phyloP scores from a whole-genome alignment of 2,329 filamentous ascomycete species.

The Tolypocladium nubicola region DNA sequence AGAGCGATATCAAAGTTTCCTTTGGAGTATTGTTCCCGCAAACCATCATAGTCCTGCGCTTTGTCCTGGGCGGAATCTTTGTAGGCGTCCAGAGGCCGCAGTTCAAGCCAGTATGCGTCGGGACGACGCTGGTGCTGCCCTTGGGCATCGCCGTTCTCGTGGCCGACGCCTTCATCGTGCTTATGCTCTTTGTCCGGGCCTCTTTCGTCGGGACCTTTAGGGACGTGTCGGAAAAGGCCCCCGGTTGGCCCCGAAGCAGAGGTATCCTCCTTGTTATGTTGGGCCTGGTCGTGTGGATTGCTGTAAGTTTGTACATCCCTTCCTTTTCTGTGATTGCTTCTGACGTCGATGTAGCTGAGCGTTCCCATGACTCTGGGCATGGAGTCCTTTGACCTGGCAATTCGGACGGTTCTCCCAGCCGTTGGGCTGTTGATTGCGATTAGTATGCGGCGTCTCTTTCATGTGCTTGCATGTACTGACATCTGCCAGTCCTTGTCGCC shows the following conservation, averaged over 20 bases:
- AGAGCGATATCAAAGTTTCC: conserved; percentile 24
- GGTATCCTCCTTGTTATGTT: conserved; percentile 29
- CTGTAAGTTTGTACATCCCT: conserved; percentile 22
- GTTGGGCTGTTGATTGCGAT: conserved; percentile 37
- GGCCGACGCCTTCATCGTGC: conserved; percentile 34
- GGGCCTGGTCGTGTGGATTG: conserved; percentile 42
- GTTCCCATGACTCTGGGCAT: conserved; percentile 40
- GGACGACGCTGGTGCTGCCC: conserved; percentile 31
- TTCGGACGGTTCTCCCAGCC: conserved; percentile 40
- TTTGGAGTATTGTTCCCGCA: conserved; percentile 32
- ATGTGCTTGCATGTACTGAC: neutral
- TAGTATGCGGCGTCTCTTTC: conserved; percentile 21
- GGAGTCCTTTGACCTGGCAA: conserved; percentile 26
- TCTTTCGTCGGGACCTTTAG: conserved; percentile 25
- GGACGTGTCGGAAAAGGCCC: conserved; percentile 17
- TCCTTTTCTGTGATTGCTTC: neutral
- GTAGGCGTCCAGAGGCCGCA: conserved; percentile 43
- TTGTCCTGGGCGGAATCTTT: conserved; percentile 43
- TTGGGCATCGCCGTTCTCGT: conserved; percentile 34
- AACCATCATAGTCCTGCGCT: conserved; percentile 32
- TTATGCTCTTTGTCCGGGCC: conserved; percentile 28
- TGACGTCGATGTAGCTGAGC: conserved; percentile 30
- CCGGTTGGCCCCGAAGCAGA: conserved; percentile 22
- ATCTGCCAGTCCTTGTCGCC: neutral
- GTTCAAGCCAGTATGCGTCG: conserved; percentile 41